A percentile compares a stretch with the other conserved stretches of the same genome.
phyloP scores from a whole-genome alignment of 2,329 filamentous ascomycete genomes.

The Nigrospora osmanthi region DNA sequence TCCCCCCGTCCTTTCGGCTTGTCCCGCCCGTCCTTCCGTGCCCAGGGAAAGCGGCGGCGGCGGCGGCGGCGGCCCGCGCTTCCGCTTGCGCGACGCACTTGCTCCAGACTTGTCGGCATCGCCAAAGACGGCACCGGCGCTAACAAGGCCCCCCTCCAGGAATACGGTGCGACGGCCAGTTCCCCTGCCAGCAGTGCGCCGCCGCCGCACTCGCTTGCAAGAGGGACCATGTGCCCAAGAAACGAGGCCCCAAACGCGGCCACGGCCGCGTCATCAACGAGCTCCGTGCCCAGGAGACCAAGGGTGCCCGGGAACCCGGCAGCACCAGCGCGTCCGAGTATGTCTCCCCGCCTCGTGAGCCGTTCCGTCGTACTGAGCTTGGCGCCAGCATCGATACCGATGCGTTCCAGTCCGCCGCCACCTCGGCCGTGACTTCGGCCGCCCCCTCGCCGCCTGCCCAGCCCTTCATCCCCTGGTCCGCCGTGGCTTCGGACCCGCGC shows the following conservation, averaged over 20 bases:
- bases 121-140: not conserved
- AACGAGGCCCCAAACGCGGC: conserved; percentile 55
- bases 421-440: conserved; percentile 4
- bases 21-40: too few species aligned
- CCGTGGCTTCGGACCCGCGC: conserved; percentile 19
- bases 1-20: not conserved
- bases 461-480: conserved; percentile 19
- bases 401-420: not conserved
- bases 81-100: too few species aligned
- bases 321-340: conserved; percentile 6
- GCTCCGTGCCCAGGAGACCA: conserved; percentile 41
- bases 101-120: too few species aligned
- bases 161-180: conserved; percentile 35
- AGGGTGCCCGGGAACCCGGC: conserved; percentile 20
- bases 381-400: conserved; percentile 3
- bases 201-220: conserved; percentile 54
- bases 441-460: conserved; percentile 14
- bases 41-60: too few species aligned
- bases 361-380: not conserved
- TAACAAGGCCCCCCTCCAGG: conserved; percentile 17
- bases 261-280: conserved; percentile 57
- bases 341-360: not conserved
- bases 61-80: too few species aligned
- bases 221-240: conserved; percentile 56
- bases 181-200: conserved; percentile 53